Percentiles rank a stretch among this genome's conserved stretches.
These are phyloP conservation scores for Globisporangium cederbergense DNA, from an alignment of 352 stramenopile genomes.

Conservation along the genomic window DNA sequence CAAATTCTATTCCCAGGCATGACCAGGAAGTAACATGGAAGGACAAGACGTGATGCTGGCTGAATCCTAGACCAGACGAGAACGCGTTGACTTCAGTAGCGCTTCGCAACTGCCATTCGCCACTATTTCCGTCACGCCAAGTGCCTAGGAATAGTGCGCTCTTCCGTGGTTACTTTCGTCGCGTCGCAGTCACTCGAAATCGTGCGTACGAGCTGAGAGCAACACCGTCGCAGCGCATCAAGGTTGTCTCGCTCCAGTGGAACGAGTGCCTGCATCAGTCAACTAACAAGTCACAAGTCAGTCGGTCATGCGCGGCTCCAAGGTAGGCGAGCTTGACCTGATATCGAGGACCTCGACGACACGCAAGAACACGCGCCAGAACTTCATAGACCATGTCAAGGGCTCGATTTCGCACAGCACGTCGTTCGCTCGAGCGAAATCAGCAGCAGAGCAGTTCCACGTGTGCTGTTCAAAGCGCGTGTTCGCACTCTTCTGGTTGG, in stretches of 20 bases:
- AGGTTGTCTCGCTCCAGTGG: background rate
- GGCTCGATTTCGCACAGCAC: background rate
- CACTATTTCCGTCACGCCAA: too few relatives aligned
- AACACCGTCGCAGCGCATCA: background rate
- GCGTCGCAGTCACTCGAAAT: background rate
- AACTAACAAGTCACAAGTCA: too few relatives aligned
- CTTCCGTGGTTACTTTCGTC: background rate
- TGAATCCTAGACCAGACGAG: background rate
- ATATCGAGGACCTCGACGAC: background rate
- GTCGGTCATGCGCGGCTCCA: background rate
- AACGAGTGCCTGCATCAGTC: background rate
- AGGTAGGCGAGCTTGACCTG: background rate
- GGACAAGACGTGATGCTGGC: background rate
- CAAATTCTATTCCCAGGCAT: background rate
- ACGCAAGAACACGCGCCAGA: background rate
- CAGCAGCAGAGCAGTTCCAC: conserved; percentile 11
- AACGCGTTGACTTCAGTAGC: too few relatives aligned
- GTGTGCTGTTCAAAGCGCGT: conserved; percentile 8
- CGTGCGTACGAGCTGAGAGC: too few relatives aligned
- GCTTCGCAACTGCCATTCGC: too few relatives aligned
- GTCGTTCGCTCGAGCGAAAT: background rate
- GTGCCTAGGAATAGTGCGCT: background rate
- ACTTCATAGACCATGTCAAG: background rate
- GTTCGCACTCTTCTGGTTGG: conserved; percentile 16
- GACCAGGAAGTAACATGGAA: background rate